Percentiles rank a stretch among this genome's conserved stretches.
These are phyloP conservation scores for Bacidia gigantensis DNA, from an alignment of 495 filamentous ascomycete genomes.

Conservation along the genomic window DNA sequence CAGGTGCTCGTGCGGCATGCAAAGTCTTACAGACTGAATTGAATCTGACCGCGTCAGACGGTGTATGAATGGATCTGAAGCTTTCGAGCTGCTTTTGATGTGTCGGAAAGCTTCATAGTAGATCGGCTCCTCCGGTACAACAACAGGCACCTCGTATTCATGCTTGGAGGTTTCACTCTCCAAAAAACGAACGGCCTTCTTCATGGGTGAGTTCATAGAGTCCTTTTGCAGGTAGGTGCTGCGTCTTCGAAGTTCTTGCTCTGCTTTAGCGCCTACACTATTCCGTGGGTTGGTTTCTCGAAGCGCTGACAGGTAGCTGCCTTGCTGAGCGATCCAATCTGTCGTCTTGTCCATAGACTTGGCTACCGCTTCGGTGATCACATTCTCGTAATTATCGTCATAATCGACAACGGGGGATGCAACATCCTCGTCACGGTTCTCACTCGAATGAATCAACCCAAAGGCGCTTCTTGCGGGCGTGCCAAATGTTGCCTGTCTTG, in stretches of 20 bases:
- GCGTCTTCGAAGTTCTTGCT: conserved; percentile 21
- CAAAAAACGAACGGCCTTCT: conserved; percentile 69
- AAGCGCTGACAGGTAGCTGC: conserved; percentile 61
- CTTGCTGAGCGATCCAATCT: conserved; percentile 68
- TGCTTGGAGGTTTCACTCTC: conserved; percentile 33
- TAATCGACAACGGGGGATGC: conserved; percentile 38
- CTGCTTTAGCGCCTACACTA: conserved; percentile 27
- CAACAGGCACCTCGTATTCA: conserved; percentile 21
- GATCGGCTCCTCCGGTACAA: conserved; percentile 51
- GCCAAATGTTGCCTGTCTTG: conserved; percentile 26
- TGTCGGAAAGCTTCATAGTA: conserved; percentile 84
- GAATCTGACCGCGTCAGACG: conserved; percentile 78
- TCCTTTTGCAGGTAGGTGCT: conserved; percentile 18
- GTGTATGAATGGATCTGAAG: conserved; percentile 69
- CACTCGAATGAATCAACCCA: not conserved
- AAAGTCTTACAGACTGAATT: conserved; percentile 65
- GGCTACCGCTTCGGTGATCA: conserved; percentile 49
- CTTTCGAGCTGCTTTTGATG: conserved; percentile 41
- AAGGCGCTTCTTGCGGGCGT: not conserved
- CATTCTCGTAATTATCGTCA: conserved; percentile 52
- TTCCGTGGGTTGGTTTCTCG: conserved; percentile 46
- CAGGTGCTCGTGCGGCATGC: conserved; percentile 46
- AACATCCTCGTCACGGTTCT: not conserved
- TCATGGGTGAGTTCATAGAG: conserved; percentile 31
- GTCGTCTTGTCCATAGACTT: conserved; percentile 65